Evolutionary conservation across 768 basidiomycete genomes (phyloP), one percentile per base, ranked within the genome.

Genomic region (Galerina marginata): DNA sequence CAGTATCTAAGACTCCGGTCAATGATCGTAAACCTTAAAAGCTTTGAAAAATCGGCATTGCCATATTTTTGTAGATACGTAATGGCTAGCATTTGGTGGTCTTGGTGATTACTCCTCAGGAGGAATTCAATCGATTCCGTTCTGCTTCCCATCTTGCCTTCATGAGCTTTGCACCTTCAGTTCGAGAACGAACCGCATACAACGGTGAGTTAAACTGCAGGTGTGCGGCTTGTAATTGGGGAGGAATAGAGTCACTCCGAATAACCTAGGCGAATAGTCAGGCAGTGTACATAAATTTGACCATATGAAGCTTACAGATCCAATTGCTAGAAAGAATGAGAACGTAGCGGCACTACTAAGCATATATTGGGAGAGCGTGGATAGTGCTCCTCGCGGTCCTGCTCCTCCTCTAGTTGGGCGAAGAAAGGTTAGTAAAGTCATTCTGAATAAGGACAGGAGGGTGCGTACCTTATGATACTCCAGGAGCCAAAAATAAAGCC

Each of bases 341-440:
- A 99, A 99, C 0, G 96, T 97, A 7, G 96, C 96, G 5, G 93
- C 96, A 67, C 96, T 99, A 69, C 93, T 93, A 29, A 98, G 85
- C 97, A 99, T 99, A 75, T 98, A 99, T 69, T 96, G 94, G 12
- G 96, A 96, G 52, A 99, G 86, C 1, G 97, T 97, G 4, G 93
- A 90, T 25, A 99, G 79, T 51, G 87, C 79, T 10, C 97, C 97
- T 70, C 95, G 85, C 25, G 94, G 95, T 25, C 97, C 97, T 7
- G 93, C 89, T 45, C 96, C 96, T 65, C 86, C 86, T 71, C 96
- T 96, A 67, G 55, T 54, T 38, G 45, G 56, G 46, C 26, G 51
- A 43, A 46, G 46, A 14, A 45, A 58, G 38, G 59, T 56, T 51
- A n/a, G 49, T 37, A 47, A 38, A 48, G 33, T 56, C 38, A 37